Evolutionary conservation across 2,329 filamentous ascomycete genomes (phyloP).

Genomic region (Metarhizium sp.): DNA sequence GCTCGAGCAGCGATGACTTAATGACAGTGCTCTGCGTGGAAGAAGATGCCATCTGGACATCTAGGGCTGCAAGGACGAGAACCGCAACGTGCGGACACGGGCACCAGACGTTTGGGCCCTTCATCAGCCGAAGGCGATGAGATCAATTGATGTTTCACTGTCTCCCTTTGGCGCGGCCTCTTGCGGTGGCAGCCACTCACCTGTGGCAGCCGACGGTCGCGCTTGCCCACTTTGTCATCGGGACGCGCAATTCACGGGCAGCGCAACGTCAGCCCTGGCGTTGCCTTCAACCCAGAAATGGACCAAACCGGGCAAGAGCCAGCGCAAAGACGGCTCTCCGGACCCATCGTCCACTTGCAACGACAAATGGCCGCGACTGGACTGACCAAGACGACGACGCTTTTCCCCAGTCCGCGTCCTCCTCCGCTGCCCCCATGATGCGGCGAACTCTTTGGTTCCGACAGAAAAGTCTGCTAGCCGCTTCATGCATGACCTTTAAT

Average conservation of each 20-base stretch:
- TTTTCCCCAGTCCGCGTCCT: neutral
- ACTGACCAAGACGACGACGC: conserved; percentile 1
- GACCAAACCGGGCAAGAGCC: neutral
- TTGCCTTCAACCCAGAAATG: conserved; percentile 2
- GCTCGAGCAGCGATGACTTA: too few relatives aligned
- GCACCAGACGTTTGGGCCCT: too few relatives aligned
- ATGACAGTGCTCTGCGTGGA: too few relatives aligned
- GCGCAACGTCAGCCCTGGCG: conserved; percentile 19
- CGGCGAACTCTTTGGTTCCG: neutral
- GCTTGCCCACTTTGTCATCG: conserved; percentile 16
- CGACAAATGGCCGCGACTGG: neutral
- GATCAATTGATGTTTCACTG: too few relatives aligned
- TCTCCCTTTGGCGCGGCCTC: too few relatives aligned
- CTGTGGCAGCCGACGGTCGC: neutral
- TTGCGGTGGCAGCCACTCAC: neutral
- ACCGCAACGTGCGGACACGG: too few relatives aligned
- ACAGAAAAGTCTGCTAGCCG: neutral
- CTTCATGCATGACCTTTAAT: neutral
- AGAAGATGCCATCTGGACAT: too few relatives aligned
- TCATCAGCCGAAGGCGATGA: too few relatives aligned
- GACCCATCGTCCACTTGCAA: neutral
- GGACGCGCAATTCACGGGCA: conserved; percentile 22
- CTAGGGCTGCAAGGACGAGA: too few relatives aligned
- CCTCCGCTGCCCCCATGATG: neutral
- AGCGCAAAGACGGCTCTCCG: neutral